A percentile compares a stretch with the other conserved stretches of the same genome.
phyloP scores from a whole-genome alignment of 805 yeast species.

The Metschnikowia continentalis region DNA sequence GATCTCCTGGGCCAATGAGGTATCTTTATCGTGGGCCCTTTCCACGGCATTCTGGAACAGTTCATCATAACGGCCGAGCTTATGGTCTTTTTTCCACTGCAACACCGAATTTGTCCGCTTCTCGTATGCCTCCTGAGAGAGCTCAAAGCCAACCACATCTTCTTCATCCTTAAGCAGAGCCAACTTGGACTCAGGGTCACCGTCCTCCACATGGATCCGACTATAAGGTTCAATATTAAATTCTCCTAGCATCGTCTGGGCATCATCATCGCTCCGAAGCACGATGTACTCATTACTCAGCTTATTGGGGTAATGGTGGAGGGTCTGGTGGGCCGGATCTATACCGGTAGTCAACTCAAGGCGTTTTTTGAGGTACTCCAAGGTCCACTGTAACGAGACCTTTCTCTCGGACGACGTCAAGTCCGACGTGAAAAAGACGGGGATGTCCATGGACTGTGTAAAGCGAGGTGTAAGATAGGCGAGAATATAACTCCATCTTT shows the following conservation, averaged over 20 bases:
- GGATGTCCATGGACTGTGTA: conserved; percentile 34
- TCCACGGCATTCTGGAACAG: conserved; percentile 28
- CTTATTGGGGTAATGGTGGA: conserved; percentile 42
- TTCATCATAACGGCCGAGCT: conserved; percentile 66
- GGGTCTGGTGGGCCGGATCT: conserved; percentile 50
- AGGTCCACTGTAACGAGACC: conserved; percentile 58
- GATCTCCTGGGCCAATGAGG: conserved; percentile 22
- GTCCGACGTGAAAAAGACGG: conserved; percentile 57
- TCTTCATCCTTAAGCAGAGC: conserved; percentile 31
- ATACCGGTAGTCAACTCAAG: conserved; percentile 75
- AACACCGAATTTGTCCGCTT: conserved; percentile 58
- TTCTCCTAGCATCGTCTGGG: conserved; percentile 18
- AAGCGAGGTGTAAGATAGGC: not conserved
- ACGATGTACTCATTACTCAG: conserved; percentile 33
- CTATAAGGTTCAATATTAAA: conserved; percentile 36
- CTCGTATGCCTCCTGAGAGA: conserved; percentile 61
- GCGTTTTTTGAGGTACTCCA: conserved; percentile 47
- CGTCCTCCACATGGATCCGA: conserved; percentile 56
- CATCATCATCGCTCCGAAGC: conserved; percentile 20
- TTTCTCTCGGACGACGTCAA: conserved; percentile 68
- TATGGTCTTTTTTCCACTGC: conserved; percentile 68
- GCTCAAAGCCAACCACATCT: conserved; percentile 33
- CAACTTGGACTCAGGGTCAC: conserved; percentile 50
- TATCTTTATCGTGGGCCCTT: not conserved
- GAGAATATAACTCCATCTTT: too few species aligned